A percentile compares a stretch with the other conserved stretches of the same genome.
Evolutionary conservation across 108 stramenopile species (phyloP).

Genomic region (Skeletonema grethae): DNA sequence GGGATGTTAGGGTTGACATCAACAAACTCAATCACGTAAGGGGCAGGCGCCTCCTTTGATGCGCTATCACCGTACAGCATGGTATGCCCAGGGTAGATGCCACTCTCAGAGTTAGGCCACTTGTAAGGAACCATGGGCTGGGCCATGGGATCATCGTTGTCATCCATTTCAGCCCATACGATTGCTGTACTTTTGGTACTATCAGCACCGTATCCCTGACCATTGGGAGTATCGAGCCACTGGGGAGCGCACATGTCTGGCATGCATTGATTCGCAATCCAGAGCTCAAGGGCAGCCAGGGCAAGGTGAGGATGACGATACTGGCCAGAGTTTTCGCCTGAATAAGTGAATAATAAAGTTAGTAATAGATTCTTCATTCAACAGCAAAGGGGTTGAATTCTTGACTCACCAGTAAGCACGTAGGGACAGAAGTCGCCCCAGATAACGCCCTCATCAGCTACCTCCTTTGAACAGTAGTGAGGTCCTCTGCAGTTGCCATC

Average conservation of each 20-base stretch:
- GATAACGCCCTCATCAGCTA: conserved; percentile 10
- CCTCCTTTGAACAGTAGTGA: conserved; percentile 26
- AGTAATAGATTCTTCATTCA: too few species aligned
- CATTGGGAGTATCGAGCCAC: conserved; percentile 7
- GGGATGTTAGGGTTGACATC: too few species aligned
- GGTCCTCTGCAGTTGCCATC: conserved; percentile 24
- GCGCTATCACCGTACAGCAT: not conserved
- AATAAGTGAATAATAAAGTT: not conserved
- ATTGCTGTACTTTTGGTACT: conserved; percentile 1
- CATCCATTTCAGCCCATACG: conserved; percentile 8
- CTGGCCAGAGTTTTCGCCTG: conserved; percentile 21
- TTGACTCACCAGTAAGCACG: conserved; percentile 17
- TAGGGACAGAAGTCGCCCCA: conserved; percentile 34
- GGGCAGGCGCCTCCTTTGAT: not conserved
- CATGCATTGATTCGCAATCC: conserved; percentile 38
- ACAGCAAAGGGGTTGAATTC: too few species aligned
- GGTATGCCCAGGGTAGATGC: conserved; percentile 7
- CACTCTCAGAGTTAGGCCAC: conserved; percentile 9
- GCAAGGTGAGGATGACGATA: conserved; percentile 40
- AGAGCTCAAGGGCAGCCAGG: conserved; percentile 30
- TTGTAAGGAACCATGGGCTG: conserved; percentile 14
- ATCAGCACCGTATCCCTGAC: conserved; percentile 7
- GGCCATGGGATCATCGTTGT: conserved; percentile 5
- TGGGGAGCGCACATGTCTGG: conserved; percentile 23
- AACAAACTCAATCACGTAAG: too few species aligned